Conservation (phyloP, 169 alveolate genomes). For the Eimeria falciformis region DNA sequence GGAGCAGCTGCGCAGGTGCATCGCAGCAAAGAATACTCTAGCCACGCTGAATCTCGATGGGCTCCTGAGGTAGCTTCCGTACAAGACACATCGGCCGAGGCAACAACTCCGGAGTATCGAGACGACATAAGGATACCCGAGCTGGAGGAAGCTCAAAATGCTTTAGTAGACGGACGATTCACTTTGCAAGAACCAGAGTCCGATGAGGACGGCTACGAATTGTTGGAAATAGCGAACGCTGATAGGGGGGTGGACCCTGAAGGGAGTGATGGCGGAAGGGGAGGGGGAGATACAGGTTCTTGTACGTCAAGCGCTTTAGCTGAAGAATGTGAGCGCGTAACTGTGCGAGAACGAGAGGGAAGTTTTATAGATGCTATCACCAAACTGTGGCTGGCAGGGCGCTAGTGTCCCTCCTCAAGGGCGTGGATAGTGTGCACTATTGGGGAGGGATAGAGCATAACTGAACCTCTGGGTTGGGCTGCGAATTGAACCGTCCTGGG, state of each 20-base stretch:
- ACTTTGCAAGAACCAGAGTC: not conserved
- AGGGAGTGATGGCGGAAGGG: not conserved
- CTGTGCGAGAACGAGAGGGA: not conserved
- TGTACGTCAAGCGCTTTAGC: not conserved
- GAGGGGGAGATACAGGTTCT: not conserved
- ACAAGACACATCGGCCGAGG: not conserved
- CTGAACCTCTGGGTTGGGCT: too few relatives aligned
- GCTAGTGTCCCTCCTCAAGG: not conserved
- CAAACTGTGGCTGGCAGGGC: not conserved
- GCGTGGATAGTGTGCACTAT: too few relatives aligned
- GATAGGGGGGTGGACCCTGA: not conserved
- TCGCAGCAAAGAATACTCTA: not conserved
- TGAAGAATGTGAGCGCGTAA: not conserved
- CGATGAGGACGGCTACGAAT: constrained; percentile 10
- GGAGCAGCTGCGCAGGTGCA: not conserved
- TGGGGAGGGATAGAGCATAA: too few relatives aligned
- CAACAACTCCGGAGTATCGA: not conserved
- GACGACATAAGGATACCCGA: not conserved
- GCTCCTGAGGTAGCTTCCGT: not conserved
- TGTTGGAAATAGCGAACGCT: not conserved
- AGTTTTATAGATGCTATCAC: not conserved
- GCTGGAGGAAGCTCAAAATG: not conserved
- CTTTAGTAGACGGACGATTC: not conserved
- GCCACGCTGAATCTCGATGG: not conserved
- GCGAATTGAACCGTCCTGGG: too few relatives aligned